Evolutionary conservation across 495 filamentous ascomycete genomes (phyloP), one percentile per base, ranked within the genome.

Genomic region (Hypomontagnella submonticulosa): DNA sequence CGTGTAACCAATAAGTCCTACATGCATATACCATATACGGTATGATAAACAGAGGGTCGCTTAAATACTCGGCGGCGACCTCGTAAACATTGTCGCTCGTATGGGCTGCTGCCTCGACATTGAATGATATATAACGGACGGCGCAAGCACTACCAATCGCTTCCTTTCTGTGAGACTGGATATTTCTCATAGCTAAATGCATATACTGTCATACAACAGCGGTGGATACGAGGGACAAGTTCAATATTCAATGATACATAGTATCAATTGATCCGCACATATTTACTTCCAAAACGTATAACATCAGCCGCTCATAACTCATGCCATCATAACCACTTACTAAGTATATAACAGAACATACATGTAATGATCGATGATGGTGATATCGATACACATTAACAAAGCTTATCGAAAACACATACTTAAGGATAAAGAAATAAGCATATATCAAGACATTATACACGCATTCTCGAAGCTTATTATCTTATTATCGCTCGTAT

Each of bases 51-150:
- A 44, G 41, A 53, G 34, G 48, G 49, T 55, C 47, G 34, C 43
- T 41, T 27, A 48, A 51, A 49, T 15, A 57, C 15, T 23, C 36
- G 47, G 47, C 52, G 32, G 42, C 55, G 36, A 60, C 49, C 66
- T 69, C 66, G 60, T 63, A 69, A 63, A 61, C 46, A 48, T 57
- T 60, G 55, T 53, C 55, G 60, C 51, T 60, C 60, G 56, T 69
- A 63, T 64, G 60, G 60, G 50, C 41, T 33, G 46, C 50, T 52
- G 46, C 60, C 56, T 64, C 51, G 34, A 60, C 44, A 49, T 68
- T 63, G 63, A 23, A 44, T 56, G 43, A 63, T 59, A 63, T 55
- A 61, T 48, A 51, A 54, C 34, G 32, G 16, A 57, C 52, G 2
- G 19, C 32, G 44, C 20, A 64, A 61, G 32, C 56, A 64, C 57